These are phyloP conservation scores for Hypoxylon intermedium DNA, from an alignment of 495 filamentous ascomycete genomes.

Conservation along the genomic window DNA sequence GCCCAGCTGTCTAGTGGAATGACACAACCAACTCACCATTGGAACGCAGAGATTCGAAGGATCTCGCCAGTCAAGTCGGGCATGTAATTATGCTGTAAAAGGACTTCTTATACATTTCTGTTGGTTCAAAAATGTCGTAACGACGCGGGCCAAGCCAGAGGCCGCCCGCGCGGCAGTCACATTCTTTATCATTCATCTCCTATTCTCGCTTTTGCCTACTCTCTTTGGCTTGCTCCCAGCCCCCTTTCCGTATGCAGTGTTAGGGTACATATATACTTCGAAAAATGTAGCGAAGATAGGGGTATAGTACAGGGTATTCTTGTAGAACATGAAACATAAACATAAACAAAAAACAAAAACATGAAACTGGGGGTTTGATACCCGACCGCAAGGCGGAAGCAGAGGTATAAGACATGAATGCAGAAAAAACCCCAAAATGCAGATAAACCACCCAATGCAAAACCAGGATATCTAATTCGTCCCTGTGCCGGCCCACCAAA, in stretches of 20 bases:
- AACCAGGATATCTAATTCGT: slow-evolving; percentile 29
- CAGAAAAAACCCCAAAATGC: slow-evolving; percentile 16
- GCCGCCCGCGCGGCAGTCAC: slow-evolving; percentile 5
- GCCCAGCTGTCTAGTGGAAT: slow-evolving; percentile 10
- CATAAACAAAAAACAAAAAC: slow-evolving; percentile 26
- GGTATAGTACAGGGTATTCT: slow-evolving; percentile 40
- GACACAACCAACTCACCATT: slow-evolving; percentile 8
- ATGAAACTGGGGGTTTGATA: slow-evolving; percentile 21
- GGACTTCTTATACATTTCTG: not conserved
- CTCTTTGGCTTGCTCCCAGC: not conserved
- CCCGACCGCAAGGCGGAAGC: slow-evolving; percentile 8
- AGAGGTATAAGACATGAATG: slow-evolving; percentile 13
- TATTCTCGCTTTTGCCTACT: not conserved
- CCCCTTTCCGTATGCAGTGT: slow-evolving; percentile 16
- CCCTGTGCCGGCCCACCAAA: slow-evolving; percentile 23
- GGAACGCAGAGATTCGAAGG: slow-evolving; percentile 4
- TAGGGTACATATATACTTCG: slow-evolving; percentile 8
- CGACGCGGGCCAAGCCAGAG: not conserved
- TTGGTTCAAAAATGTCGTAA: slow-evolving; percentile 17
- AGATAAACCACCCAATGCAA: slow-evolving; percentile 27
- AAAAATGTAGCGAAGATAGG: slow-evolving; percentile 14
- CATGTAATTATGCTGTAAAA: slow-evolving; percentile 10
- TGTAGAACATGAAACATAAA: slow-evolving; percentile 22
- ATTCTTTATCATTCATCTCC: slow-evolving; percentile 5
- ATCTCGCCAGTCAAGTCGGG: slow-evolving; percentile 1